These are phyloP conservation scores for Fragilariopsis cylindrus DNA, from an alignment of 108 stramenopile species.

Conservation along the genomic window DNA sequence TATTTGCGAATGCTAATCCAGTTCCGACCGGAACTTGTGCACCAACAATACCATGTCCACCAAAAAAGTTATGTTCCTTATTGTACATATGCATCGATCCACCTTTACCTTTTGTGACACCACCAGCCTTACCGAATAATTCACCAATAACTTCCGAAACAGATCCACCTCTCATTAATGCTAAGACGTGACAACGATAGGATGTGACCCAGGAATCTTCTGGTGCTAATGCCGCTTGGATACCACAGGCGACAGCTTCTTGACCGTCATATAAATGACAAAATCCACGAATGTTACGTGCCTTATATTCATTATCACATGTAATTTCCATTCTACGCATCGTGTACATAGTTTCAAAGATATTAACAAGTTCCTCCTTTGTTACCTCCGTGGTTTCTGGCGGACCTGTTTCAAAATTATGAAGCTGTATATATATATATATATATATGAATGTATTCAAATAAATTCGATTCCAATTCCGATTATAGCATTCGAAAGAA, in stretches of 20 bases:
- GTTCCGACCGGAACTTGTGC: slow-evolving; percentile 99
- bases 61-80: slow-evolving; percentile 97
- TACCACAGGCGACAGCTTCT: slow-evolving; percentile 98
- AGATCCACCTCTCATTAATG: slow-evolving; percentile 89
- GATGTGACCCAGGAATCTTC: slow-evolving; percentile 96
- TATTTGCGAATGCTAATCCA: slow-evolving; percentile 96
- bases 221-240: slow-evolving; percentile 81
- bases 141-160: slow-evolving; percentile 91
- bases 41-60: slow-evolving; percentile 98
- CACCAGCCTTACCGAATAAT: slow-evolving; percentile 82
- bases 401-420: slow-evolving; percentile 80
- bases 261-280: slow-evolving; percentile 99
- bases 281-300: slow-evolving; percentile 97
- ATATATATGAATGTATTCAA: background rate
- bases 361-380: slow-evolving; percentile 92
- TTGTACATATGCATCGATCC: slow-evolving; percentile 99
- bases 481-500: background rate
- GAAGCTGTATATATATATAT: slow-evolving; percentile 42
- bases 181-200: slow-evolving; percentile 98
- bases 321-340: slow-evolving; percentile 99
- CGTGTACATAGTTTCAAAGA: slow-evolving; percentile 98
- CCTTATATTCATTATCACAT: slow-evolving; percentile 99
- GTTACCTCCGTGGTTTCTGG: slow-evolving; percentile 63
- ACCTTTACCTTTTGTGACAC: slow-evolving; percentile 93
- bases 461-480: background rate